A percentile compares a stretch with the other conserved stretches of the same genome.
phyloP scores from a whole-genome alignment of 306 rosid species.

The Biancaea sappan region DNA sequence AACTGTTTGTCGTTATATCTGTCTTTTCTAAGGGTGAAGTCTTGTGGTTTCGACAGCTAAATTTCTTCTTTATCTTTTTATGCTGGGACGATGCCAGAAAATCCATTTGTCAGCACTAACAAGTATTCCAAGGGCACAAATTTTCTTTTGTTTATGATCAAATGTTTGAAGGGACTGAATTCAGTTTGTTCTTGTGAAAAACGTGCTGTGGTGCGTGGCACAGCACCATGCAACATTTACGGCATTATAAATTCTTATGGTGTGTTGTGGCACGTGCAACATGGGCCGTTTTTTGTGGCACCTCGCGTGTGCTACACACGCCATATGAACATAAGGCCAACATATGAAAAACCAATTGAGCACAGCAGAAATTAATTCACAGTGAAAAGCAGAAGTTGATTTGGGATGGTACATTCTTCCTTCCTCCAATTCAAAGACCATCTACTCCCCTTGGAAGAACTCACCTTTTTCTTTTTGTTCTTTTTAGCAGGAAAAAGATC shows the following conservation, averaged over 20 bases:
- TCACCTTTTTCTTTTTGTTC: not conserved
- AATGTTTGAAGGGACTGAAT: not conserved
- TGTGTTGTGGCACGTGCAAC: not conserved
- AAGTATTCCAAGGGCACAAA: not conserved
- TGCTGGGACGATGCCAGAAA: conserved; percentile 10
- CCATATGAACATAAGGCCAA: not conserved
- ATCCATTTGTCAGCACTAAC: not conserved
- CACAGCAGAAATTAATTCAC: no score
- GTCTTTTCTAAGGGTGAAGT: not conserved
- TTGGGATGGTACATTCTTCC: not conserved
- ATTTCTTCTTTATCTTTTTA: not conserved
- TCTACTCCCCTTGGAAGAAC: not conserved
- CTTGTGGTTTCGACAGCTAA: not conserved
- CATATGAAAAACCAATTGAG: not conserved
- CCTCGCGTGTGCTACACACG: not conserved
- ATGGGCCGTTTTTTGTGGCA: not conserved
- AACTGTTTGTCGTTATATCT: not conserved
- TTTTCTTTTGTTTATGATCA: conserved; percentile 18
- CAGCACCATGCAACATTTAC: not conserved
- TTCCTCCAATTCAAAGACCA: not conserved
- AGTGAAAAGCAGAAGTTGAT: no score
- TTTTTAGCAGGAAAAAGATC: not conserved
- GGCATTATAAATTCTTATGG: not conserved
- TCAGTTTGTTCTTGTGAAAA: not conserved
- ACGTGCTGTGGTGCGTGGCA: not conserved